A percentile compares a stretch with the other conserved stretches of the same genome.
Conservation (phyloP, 257 asterid species). For the Pogostemon cablin region DNA sequence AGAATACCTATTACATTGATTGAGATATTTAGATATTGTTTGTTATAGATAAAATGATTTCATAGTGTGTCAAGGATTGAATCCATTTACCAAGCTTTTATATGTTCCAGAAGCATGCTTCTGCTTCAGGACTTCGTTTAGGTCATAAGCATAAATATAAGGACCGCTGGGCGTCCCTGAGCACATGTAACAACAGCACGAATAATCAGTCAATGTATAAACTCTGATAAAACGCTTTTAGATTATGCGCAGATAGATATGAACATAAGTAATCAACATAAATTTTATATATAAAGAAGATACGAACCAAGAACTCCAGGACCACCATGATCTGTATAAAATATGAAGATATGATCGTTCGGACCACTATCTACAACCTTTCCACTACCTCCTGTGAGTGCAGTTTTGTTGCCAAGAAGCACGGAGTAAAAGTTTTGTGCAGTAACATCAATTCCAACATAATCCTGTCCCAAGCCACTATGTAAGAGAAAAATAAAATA, state of each 20-base stretch:
- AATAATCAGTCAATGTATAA: conserved; percentile 17
- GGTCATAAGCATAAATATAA: conserved; percentile 76
- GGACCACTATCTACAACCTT: conserved; percentile 95
- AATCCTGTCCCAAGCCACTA: conserved; percentile 62
- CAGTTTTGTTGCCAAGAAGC: conserved; percentile 81
- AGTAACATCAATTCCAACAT: conserved; percentile 73
- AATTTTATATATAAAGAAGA: conserved; percentile 6
- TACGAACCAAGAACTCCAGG: conserved; percentile 93
- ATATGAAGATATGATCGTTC: conserved; percentile 82
- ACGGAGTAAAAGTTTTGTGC: conserved; percentile 73
- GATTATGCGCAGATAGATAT: neutral
- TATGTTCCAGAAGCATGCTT: conserved; percentile 89
- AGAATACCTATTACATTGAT: conserved; percentile 63
- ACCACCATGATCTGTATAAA: conserved; percentile 93
- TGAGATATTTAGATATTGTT: conserved; percentile 24
- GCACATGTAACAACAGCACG: conserved; percentile 29
- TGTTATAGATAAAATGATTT: neutral
- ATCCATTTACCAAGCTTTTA: conserved; percentile 70
- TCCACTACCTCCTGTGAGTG: conserved; percentile 87
- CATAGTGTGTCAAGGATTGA: neutral
- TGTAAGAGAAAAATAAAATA: conserved; percentile 32
- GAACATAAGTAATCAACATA: conserved; percentile 19
- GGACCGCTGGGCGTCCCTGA: conserved; percentile 90
- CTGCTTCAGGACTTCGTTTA: conserved; percentile 57
- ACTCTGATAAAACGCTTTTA: neutral